Evolutionary conservation across 106 monocot species (phyloP).

Genomic region (Gastrodia elata): DNA sequence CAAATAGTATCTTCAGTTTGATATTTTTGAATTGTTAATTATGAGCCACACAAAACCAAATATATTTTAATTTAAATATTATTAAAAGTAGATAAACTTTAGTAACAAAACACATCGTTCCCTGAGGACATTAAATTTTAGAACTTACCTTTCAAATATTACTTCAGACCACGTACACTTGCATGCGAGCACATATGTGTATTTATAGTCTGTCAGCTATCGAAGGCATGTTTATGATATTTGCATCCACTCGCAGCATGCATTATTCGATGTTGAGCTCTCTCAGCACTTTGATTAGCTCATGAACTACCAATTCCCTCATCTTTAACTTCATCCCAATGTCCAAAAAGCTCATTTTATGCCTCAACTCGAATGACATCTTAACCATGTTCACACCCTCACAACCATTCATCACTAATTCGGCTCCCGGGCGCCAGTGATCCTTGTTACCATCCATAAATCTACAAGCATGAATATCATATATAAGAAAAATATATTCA

Average conservation of each 20-base stretch:
- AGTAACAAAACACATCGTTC: too few species aligned
- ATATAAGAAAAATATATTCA: too few species aligned
- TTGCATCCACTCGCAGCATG: conserved; percentile 69
- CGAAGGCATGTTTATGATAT: conserved; percentile 50
- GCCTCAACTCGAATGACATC: conserved; percentile 65
- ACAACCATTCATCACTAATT: conserved; percentile 55
- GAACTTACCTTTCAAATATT: too few species aligned
- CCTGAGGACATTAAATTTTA: too few species aligned
- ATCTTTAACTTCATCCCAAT: conserved; percentile 63
- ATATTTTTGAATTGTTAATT: too few species aligned
- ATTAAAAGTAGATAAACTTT: too few species aligned
- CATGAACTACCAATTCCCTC: conserved; percentile 66
- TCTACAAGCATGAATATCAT: conserved; percentile 29
- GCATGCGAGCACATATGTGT: too few species aligned
- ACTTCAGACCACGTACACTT: too few species aligned
- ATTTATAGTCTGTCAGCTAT: too few species aligned
- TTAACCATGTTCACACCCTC: conserved; percentile 79
- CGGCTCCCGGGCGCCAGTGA: conserved; percentile 59
- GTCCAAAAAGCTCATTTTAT: conserved; percentile 68
- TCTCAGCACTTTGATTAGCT: conserved; percentile 58
- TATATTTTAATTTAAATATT: too few species aligned
- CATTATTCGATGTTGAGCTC: conserved; percentile 82
- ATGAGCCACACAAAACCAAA: too few species aligned
- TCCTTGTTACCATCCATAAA: conserved; percentile 65
- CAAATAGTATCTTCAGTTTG: too few species aligned